phyloP scores from a whole-genome alignment of 345 rosid genomes.

The Syzygium aromaticum region DNA sequence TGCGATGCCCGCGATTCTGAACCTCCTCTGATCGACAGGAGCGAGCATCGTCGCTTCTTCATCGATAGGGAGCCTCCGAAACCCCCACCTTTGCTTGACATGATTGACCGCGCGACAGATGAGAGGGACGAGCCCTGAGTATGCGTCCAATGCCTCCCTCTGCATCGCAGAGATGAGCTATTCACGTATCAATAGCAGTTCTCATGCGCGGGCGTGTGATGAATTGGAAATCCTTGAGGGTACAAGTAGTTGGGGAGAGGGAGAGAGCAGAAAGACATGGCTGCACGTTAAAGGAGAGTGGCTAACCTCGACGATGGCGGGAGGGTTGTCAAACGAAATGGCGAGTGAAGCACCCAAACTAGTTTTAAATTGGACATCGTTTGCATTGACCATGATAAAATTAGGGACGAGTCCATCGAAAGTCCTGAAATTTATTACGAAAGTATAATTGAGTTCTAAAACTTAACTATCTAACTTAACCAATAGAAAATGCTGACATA shows the following conservation, averaged over 20 bases:
- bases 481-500: no score
- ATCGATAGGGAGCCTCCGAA: not conserved
- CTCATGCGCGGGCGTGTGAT: not conserved
- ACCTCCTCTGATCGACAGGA: not conserved
- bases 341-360: not conserved
- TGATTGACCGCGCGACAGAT: not conserved
- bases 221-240: not conserved
- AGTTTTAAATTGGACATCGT: not conserved
- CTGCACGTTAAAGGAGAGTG: not conserved
- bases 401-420: no score
- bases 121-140: not conserved
- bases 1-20: not conserved
- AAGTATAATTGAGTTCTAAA: no score
- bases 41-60: not conserved
- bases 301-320: not conserved
- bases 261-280: not conserved
- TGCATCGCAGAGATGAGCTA: not conserved
- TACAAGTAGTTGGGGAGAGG: not conserved
- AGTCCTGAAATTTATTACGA: no score
- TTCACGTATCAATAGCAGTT: not conserved
- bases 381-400: not conserved
- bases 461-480: no score
- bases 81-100: not conserved
- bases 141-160: not conserved
- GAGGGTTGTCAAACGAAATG: not conserved